Evolutionary conservation across 2,329 filamentous ascomycete genomes (phyloP), one percentile per base, ranked within the genome.

Genomic region (Hansfordia pulvinata): DNA sequence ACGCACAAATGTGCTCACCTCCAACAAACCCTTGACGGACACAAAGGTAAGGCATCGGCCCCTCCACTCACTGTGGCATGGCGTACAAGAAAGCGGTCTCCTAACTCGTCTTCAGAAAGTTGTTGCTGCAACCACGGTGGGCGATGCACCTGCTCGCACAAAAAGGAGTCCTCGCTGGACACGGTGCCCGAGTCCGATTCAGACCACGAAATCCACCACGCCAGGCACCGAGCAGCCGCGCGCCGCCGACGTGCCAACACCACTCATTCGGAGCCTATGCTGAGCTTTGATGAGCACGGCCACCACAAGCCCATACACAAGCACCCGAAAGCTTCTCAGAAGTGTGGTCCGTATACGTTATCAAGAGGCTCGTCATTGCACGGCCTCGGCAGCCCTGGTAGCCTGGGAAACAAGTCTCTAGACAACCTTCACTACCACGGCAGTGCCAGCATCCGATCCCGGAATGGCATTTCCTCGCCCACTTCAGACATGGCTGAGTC

Each of bases 61-160:
- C 33, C 38, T 33, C 30, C 22, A 34, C 9, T 17, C 14, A 10
- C 6, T 10, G 14, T n/a, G 4, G 15, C 11, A 17, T 10, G 37
- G 37, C 36, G 35, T 28, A 33, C 36, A 31, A 33, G 23, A 31
- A 32, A 35, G 32, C 37, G 34, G 29, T 34, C 23, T 28, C 36
- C 22, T 17, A 5, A 16, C 4, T 6, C 23, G n/a, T 14, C 10
- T 36, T 30, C 54, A 70, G 70, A 74, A 40, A 75, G 67, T 39
- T 80, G 75, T 50, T 77, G 71, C 52, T 79, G 74, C 50, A 77
- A 76, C 47, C 74, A 78, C 40, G 75, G 74, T 35, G 70, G 64
- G 23, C 66, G 66, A 39, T 80, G 75, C 56, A 68, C 69, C 29
- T 80, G 75, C 49, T 60, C 62, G 30, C 51, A 65, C 44, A 77